Evolutionary conservation across 2,329 filamentous ascomycete species (phyloP).

Genomic region (Daldinia eschscholtzii): DNA sequence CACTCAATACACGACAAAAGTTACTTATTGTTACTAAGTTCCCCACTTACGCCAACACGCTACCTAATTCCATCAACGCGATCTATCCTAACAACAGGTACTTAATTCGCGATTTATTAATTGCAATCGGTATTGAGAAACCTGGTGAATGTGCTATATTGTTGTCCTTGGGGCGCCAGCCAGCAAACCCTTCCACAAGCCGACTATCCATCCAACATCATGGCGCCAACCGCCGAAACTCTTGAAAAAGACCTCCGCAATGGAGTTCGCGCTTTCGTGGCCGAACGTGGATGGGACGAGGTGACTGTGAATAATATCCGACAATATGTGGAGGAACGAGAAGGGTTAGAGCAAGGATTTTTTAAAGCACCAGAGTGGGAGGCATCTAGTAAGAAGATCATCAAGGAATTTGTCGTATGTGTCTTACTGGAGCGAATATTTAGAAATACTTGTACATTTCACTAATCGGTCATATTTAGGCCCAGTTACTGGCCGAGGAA

Average conservation of each 20-base stretch:
- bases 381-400: conserved; percentile 68
- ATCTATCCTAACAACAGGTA: conserved; percentile 13
- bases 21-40: conserved; percentile 14
- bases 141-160: neutral
- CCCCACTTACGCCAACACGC: conserved; percentile 39
- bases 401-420: conserved; percentile 68
- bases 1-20: neutral
- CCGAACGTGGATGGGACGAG: conserved; percentile 56
- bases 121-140: neutral
- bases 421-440: neutral
- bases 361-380: conserved; percentile 68
- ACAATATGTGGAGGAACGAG: conserved; percentile 62
- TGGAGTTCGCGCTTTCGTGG: conserved; percentile 62
- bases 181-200: neutral
- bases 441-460: conserved; percentile 1
- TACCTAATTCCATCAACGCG: conserved; percentile 34
- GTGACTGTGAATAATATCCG: conserved; percentile 71
- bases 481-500: conserved; percentile 40
- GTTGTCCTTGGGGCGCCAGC: neutral
- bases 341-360: conserved; percentile 64
- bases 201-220: conserved; percentile 42
- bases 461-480: conserved; percentile 37
- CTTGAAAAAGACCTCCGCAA: conserved; percentile 62
- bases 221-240: conserved; percentile 58
- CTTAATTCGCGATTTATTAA: neutral